Evolutionary conservation across 192 early-diverging fungal species (phyloP).

Genomic region (Linnemannia exigua): DNA sequence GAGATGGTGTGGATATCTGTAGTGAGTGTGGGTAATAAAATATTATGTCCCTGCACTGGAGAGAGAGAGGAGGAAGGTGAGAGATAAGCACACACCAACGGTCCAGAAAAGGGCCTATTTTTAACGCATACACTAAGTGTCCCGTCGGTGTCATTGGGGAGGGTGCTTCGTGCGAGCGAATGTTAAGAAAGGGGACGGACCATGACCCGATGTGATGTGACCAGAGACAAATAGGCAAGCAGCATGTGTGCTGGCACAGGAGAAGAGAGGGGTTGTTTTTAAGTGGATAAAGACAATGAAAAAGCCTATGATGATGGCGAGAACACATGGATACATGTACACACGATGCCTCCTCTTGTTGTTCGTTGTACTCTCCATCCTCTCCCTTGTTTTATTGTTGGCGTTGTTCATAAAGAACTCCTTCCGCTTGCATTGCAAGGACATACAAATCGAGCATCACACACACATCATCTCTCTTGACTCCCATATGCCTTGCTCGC

Average conservation of each 20-base stretch:
- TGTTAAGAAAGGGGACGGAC: background rate
- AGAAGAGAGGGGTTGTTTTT: background rate
- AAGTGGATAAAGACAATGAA: too few species aligned
- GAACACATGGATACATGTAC: too few species aligned
- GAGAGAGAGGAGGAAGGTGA: background rate
- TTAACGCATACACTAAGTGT: background rate
- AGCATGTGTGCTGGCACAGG: background rate
- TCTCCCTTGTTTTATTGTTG: background rate
- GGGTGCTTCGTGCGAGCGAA: slow-evolving; percentile 19
- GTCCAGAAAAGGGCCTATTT: background rate
- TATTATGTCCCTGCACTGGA: background rate
- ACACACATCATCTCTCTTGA: background rate
- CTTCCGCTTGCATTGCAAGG: too few species aligned
- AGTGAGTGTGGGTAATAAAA: background rate
- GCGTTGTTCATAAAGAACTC: background rate
- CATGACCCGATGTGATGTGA: background rate
- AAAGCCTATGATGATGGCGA: too few species aligned
- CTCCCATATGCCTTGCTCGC: slow-evolving; percentile 4
- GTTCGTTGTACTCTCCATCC: background rate
- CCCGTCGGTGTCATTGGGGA: background rate
- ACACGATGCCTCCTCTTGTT: background rate
- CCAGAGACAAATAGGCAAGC: too few species aligned
- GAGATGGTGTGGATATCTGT: background rate
- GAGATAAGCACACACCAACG: slow-evolving; percentile 1
- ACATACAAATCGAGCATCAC: background rate